Evolutionary conservation across 495 filamentous ascomycete species (phyloP).

Genomic region (Podospora sp.): DNA sequence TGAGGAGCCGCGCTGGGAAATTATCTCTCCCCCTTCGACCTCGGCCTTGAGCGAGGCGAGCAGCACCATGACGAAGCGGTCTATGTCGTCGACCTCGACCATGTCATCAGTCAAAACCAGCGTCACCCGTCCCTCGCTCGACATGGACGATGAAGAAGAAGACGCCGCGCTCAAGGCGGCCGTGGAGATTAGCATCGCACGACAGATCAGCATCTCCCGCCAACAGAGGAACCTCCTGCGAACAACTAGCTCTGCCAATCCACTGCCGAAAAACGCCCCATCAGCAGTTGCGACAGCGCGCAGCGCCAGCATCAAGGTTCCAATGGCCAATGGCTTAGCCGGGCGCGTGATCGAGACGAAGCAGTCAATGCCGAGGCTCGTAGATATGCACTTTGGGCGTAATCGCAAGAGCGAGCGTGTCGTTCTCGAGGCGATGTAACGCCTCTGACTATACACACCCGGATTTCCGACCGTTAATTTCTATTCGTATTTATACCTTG

Average conservation of each 20-base stretch:
- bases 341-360: conserved; percentile 43
- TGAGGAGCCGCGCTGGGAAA: conserved; percentile 56
- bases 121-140: conserved; percentile 35
- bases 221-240: conserved; percentile 55
- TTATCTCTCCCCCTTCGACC: conserved; percentile 45
- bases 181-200: conserved; percentile 60
- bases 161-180: conserved; percentile 47
- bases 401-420: conserved; percentile 53
- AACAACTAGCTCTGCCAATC: conserved; percentile 13
- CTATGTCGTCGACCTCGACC: conserved; percentile 28
- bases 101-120: conserved; percentile 34
- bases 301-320: conserved; percentile 19
- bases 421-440: conserved; percentile 42
- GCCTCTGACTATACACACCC: neutral
- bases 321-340: conserved; percentile 14
- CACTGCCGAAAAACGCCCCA: conserved; percentile 1
- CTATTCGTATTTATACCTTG: neutral
- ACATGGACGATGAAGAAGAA: conserved; percentile 41
- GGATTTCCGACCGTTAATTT: neutral
- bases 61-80: conserved; percentile 33
- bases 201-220: conserved; percentile 61
- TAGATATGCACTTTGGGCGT: conserved; percentile 29
- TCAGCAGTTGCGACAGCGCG: conserved; percentile 10
- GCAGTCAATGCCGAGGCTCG: conserved; percentile 39
- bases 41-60: conserved; percentile 33